Evolutionary conservation across 306 rosid genomes (phyloP).

Genomic region (Datisca glomerata): DNA sequence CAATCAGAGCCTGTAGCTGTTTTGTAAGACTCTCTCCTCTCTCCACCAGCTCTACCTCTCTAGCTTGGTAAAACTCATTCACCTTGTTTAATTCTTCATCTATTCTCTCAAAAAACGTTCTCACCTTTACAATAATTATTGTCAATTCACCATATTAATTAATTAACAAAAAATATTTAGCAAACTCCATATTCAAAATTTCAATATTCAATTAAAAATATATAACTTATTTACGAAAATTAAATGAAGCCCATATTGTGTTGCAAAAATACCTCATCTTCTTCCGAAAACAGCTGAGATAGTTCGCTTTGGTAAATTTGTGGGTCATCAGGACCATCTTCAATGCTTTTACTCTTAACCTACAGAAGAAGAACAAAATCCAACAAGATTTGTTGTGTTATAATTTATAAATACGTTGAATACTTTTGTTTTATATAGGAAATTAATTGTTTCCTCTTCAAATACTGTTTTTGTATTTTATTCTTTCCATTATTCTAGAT

Average conservation of each 20-base stretch:
- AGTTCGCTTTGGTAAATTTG: not conserved
- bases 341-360: not conserved
- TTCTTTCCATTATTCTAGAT: not conserved
- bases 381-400: not conserved
- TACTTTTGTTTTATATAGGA: not conserved
- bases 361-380: not conserved
- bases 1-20: constrained; percentile 43
- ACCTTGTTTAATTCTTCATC: constrained; percentile 75
- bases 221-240: not conserved
- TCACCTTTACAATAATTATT: constrained; percentile 28
- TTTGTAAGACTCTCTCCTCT: constrained; percentile 49
- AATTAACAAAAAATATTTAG: no score
- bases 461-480: not conserved
- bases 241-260: not conserved
- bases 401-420: no score
- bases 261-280: not conserved
- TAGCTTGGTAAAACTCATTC: constrained; percentile 51
- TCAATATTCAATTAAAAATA: not conserved
- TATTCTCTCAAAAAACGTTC: constrained; percentile 39
- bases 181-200: no score
- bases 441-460: not conserved
- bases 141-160: no score
- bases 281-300: not conserved
- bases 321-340: not conserved
- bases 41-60: constrained; percentile 53